A percentile compares a stretch with the other conserved stretches of the same genome.
These are phyloP conservation scores for Wickerhamiella pararugosa DNA, from an alignment of 1,139 yeast genomes.

Conservation along the genomic window DNA sequence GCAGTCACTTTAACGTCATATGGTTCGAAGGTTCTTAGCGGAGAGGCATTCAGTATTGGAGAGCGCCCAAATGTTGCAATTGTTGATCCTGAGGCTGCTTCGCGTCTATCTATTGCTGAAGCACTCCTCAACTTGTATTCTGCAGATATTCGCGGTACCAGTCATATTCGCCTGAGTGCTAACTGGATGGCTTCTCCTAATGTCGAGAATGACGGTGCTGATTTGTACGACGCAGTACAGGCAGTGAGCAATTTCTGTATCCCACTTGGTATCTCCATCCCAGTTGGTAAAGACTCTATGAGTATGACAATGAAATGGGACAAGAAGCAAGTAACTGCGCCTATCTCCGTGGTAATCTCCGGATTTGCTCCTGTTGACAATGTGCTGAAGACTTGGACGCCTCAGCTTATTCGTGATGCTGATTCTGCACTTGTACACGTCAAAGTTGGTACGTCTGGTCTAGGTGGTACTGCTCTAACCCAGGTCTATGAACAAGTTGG, in stretches of 20 bases:
- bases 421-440: conserved; percentile 57
- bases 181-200: conserved; percentile 99
- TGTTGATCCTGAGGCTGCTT: conserved; percentile 88
- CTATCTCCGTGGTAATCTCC: conserved; percentile 81
- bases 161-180: conserved; percentile 76
- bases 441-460: conserved; percentile 52
- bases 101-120: conserved; percentile 94
- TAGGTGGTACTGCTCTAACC: conserved; percentile 92
- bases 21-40: conserved; percentile 63
- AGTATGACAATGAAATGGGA: conserved; percentile 99
- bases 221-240: conserved; percentile 90
- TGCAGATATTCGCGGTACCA: conserved; percentile 67
- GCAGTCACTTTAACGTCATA: conserved; percentile 91
- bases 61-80: conserved; percentile 88
- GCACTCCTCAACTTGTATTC: conserved; percentile 79
- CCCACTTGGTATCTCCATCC: conserved; percentile 76
- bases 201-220: conserved; percentile 91
- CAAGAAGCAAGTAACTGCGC: conserved; percentile 78
- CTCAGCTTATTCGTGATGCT: conserved; percentile 41
- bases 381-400: conserved; percentile 92
- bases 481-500: conserved; percentile 89
- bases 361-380: conserved; percentile 81
- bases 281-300: conserved; percentile 99
- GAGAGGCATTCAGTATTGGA: conserved; percentile 97
- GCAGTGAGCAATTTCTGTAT: conserved; percentile 97